Base-by-base conservation (phyloP, 2,329 filamentous ascomycete species). In the Didymella pinodella region DNA sequence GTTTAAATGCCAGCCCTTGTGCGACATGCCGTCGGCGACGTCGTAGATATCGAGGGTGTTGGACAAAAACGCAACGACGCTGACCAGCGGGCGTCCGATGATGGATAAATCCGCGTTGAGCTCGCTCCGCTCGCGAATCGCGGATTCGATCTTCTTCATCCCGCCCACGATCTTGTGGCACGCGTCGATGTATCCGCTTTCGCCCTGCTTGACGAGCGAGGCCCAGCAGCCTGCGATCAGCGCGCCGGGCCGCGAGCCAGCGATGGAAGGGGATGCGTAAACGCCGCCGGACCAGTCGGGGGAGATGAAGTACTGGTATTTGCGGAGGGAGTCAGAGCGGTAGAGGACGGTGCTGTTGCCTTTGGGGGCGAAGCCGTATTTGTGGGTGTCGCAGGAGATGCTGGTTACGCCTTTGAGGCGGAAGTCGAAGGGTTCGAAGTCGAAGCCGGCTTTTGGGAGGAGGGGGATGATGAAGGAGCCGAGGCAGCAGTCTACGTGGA, bases 321-420 rank as follows among this genome's bases (percentile, higher is more conserved):
- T 87, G 67, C 95, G 88, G 65, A 96, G 86, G 46, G 86, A 81
- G 32, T 88, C 85, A 45, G 88, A 90, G 69, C 95, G 92, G 84
- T 99, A 99, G 41, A 99, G 84, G 14, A 97, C 85, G 1, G 93
- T 95, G 51, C 90, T 95, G 84, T 96, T 99, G 67, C 95, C 95
- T 82, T 99, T 99, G 52, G 95, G 95, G 1, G 95, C 95, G 75
- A 99, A 99, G 36, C 95, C 95, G 76, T 99, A 99, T 78, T 99
- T 99, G 85, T 99, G 95, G 2, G 95, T 99, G 77, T 99, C 95
- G 77, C 93, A 96, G 66, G 89, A 93, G 77, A 99, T 98, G 77
- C 90, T 94, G 3, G 94, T 97, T 36, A 99, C 95, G 69, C 95
- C 95, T 67, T 91, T 92, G 59, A 96, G 88, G 55, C 91, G 88